Evolutionary conservation across 2,329 filamentous ascomycete species (phyloP).

Genomic region (Colletotrichum sp.): DNA sequence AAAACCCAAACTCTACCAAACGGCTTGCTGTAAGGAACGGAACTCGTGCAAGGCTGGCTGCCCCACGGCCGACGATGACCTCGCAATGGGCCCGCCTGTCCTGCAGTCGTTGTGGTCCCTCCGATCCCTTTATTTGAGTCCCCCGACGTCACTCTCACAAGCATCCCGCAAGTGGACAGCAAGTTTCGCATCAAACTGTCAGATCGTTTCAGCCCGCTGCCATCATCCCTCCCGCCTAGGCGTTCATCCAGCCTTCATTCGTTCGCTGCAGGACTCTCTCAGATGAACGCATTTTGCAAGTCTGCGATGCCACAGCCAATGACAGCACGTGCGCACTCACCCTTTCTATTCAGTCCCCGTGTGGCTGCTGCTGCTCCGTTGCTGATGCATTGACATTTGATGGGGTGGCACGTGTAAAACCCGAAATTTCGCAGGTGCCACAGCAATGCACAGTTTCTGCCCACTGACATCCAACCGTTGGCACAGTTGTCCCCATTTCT

Average conservation of each 20-base stretch:
- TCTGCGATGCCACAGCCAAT: background rate
- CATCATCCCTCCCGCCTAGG: background rate
- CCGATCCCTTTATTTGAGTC: background rate
- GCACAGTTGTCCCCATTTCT: background rate
- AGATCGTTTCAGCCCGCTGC: conserved; percentile 10
- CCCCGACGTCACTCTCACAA: background rate
- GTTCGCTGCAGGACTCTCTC: background rate
- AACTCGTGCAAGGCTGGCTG: background rate
- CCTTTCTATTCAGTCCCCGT: background rate
- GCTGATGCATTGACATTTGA: background rate
- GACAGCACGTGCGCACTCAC: background rate
- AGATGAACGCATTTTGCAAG: conserved; percentile 10
- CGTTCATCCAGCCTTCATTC: background rate
- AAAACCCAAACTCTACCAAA: background rate
- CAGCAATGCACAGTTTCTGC: background rate
- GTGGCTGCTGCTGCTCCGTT: background rate
- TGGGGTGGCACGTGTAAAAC: background rate
- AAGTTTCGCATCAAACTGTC: conserved; percentile 6
- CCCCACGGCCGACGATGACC: background rate
- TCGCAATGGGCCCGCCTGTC: background rate
- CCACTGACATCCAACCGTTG: background rate
- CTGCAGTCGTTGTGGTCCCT: background rate
- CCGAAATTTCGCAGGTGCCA: background rate
- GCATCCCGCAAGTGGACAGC: background rate
- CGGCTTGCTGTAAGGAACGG: background rate